phyloP scores from a whole-genome alignment of 1,139 yeast species.

The Zygoascus hellenicus region DNA sequence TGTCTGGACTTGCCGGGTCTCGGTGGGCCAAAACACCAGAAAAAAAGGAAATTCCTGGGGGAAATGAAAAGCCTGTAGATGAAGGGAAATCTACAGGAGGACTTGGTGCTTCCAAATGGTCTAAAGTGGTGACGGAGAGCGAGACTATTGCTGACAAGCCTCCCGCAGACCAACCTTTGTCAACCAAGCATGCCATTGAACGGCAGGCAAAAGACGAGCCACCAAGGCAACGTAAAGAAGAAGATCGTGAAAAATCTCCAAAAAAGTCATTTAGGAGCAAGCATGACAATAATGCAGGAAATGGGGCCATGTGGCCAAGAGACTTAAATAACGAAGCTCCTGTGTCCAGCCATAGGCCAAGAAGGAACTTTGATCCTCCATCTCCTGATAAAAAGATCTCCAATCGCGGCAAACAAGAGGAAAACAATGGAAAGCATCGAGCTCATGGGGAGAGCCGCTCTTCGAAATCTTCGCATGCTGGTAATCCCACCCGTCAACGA shows the following conservation, averaged over 20 bases:
- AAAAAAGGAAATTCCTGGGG: no score
- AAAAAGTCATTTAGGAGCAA: not conserved
- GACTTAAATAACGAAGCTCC: no score
- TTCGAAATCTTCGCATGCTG: no score
- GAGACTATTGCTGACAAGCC: not conserved
- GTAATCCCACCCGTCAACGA: no score
- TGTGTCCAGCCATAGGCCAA: no score
- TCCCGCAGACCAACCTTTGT: not conserved
- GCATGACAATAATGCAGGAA: not conserved
- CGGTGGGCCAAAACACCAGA: not conserved
- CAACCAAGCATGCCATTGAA: not conserved
- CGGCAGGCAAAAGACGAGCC: not conserved
- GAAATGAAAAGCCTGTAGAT: no score
- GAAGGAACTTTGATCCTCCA: no score
- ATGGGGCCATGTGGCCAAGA: no score
- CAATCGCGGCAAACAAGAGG: no score
- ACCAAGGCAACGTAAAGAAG: not conserved
- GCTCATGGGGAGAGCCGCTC: no score
- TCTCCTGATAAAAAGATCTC: no score
- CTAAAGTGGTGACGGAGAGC: not conserved
- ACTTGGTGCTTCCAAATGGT: constrained; percentile 2
- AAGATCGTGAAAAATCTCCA: not conserved
- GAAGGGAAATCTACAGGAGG: not conserved
- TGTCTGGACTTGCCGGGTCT: constrained; percentile 7
- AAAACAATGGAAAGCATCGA: no score